phyloP scores from a whole-genome alignment of 176 grass and related monocot genomes.

The Dactylis glomerata region DNA sequence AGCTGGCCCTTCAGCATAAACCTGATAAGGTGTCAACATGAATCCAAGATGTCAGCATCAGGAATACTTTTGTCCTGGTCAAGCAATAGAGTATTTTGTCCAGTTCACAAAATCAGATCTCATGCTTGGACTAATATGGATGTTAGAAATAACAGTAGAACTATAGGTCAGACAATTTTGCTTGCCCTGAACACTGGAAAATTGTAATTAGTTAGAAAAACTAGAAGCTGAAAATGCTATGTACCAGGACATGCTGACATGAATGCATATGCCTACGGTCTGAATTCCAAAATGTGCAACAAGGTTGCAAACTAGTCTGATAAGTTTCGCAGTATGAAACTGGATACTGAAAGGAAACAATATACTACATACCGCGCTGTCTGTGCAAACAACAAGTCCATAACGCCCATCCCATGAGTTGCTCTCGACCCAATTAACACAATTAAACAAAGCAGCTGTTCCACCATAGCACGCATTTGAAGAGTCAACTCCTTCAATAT shows the following conservation, averaged over 20 bases:
- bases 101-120: background rate
- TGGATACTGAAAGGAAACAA: background rate
- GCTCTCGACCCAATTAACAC: slow-evolving; percentile 85
- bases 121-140: background rate
- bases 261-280: background rate
- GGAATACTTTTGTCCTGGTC: background rate
- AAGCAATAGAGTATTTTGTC: background rate
- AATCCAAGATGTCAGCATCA: background rate
- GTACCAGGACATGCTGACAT: background rate
- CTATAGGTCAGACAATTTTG: background rate
- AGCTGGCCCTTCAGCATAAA: slow-evolving; percentile 79
- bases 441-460: slow-evolving; percentile 78
- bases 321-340: background rate
- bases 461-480: slow-evolving; percentile 86
- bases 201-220: background rate
- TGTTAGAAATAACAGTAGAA: background rate
- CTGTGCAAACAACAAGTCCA: slow-evolving; percentile 75
- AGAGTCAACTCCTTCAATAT: slow-evolving; percentile 83
- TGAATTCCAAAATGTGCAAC: background rate
- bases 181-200: background rate
- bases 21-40: slow-evolving; percentile 33
- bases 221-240: background rate
- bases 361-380: slow-evolving; percentile 53
- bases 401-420: slow-evolving; percentile 79
- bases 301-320: background rate